Percentiles rank a stretch among this genome's conserved stretches.
These are phyloP conservation scores for Aspergillus coremiiformis DNA, from an alignment of 495 filamentous ascomycete genomes.

Conservation along the genomic window DNA sequence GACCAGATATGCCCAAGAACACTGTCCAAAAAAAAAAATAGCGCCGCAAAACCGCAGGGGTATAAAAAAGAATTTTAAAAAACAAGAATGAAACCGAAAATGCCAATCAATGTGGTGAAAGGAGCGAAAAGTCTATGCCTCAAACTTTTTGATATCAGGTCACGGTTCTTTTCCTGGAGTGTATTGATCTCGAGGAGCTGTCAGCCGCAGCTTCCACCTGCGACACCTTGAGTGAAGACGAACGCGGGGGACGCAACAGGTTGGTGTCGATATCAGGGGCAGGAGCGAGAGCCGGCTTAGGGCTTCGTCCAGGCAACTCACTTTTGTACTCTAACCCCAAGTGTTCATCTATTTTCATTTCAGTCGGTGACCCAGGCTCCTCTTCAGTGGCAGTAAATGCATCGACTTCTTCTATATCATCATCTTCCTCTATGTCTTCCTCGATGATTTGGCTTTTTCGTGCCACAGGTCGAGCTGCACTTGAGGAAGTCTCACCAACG, in stretches of 20 bases:
- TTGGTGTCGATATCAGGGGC: constrained; percentile 29
- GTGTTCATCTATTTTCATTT: constrained; percentile 15
- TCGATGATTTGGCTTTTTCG: constrained; percentile 62
- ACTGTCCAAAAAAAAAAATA: constrained; percentile 15
- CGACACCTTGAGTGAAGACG: constrained; percentile 29
- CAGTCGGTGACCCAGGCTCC: constrained; percentile 24
- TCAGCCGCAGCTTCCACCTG: constrained; percentile 9
- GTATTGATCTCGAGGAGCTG: constrained; percentile 8
- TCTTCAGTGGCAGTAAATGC: constrained; percentile 53
- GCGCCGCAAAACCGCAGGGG: constrained; percentile 23
- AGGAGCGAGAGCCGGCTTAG: constrained; percentile 29
- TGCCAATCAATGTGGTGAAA: not conserved
- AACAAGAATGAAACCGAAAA: constrained; percentile 4
- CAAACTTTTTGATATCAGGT: not conserved
- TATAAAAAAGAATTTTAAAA: constrained; percentile 22
- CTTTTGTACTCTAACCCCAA: constrained; percentile 5
- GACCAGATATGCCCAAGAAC: constrained; percentile 14
- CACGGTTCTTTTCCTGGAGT: constrained; percentile 3
- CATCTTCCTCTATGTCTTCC: constrained; percentile 72
- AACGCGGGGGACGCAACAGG: constrained; percentile 29
- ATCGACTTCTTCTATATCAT: constrained; percentile 66
- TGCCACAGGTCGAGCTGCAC: constrained; percentile 52
- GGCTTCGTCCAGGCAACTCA: constrained; percentile 15
- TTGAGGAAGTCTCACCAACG: constrained; percentile 45
- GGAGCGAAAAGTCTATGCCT: constrained; percentile 1